These are phyloP conservation scores for Cryptomeria japonica DNA, from an alignment of 75 land plant genomes.

Conservation along the genomic window DNA sequence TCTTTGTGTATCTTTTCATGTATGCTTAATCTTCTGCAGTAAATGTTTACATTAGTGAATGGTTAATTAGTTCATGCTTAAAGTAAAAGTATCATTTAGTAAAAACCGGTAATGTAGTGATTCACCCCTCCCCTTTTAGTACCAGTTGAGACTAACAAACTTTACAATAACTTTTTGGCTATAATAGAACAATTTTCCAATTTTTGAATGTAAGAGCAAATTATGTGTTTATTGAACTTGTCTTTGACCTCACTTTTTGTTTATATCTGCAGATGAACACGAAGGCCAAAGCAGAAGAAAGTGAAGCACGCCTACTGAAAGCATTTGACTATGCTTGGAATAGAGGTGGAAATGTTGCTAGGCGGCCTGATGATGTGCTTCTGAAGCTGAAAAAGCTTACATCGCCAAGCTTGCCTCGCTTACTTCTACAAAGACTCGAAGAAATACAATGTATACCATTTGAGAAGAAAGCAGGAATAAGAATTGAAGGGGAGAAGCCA, in stretches of 20 bases:
- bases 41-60: too few relatives aligned
- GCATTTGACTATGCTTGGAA: constrained; percentile 94
- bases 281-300: constrained; percentile 58
- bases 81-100: too few relatives aligned
- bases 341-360: constrained; percentile 44
- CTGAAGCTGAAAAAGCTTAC: constrained; percentile 37
- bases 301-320: constrained; percentile 52
- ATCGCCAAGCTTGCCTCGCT: not conserved
- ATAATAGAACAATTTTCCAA: not conserved
- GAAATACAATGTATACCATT: not conserved
- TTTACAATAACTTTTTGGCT: not conserved
- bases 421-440: constrained; percentile 12
- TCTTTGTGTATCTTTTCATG: too few relatives aligned
- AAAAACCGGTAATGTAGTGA: too few relatives aligned
- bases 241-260: not conserved
- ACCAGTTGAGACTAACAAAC: too few relatives aligned
- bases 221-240: not conserved
- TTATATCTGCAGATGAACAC: constrained; percentile 35
- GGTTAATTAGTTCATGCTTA: too few relatives aligned
- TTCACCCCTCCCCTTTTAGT: too few relatives aligned
- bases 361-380: constrained; percentile 60
- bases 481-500: constrained; percentile 21
- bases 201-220: not conserved
- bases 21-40: too few relatives aligned
- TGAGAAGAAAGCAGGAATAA: constrained; percentile 35